Evolutionary conservation across 805 yeast genomes (phyloP), one percentile per base, ranked within the genome.

Genomic region (Nakazawaea wyomingensis): DNA sequence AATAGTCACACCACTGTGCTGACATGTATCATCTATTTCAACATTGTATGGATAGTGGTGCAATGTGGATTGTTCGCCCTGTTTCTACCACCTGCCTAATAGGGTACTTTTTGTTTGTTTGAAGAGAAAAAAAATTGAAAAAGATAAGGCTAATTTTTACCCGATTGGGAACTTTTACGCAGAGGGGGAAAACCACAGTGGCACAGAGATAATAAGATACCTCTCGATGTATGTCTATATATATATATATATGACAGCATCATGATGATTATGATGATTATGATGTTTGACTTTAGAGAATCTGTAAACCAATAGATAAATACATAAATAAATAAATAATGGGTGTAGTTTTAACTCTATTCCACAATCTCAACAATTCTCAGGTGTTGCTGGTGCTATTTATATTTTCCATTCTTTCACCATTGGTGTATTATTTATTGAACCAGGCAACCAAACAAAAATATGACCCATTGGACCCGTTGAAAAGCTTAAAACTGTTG

Each of bases 1-100:
- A 34, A 40, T 26, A 29, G 38, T 32, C 32, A 29, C 32, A 29
- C 32, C 32, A 31, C 36, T 30, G 9, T 30, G 21, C 36, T 30
- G 30, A 29, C 26, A 5, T 11, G 14, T 11, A 50, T 55, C 14
- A 56, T 76, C 1, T 51, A 62, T 6, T 84, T 77, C 66, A 64
- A 78, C 52, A 50, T 79, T 5, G 50, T 72, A 0, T 90, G 96
- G 95, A 68, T 65, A 18, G 57, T 80, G 5, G 52, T 80, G 3
- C 96, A 90, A 60, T 74, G 90, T 0, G 73, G 77, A 1, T 63
- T 90, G 39, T 90, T 78, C 64, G 86, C 83, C 6, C 81, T 81
- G n/a, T 90, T 86, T 56, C 66, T 90, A 34, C 98, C 97, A 2
- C 98, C 98, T 4, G 98, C 98, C n/a, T 88, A 59, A 58, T 19